phyloP scores from a whole-genome alignment of 805 yeast species.

The Suhomyces emberorum region DNA sequence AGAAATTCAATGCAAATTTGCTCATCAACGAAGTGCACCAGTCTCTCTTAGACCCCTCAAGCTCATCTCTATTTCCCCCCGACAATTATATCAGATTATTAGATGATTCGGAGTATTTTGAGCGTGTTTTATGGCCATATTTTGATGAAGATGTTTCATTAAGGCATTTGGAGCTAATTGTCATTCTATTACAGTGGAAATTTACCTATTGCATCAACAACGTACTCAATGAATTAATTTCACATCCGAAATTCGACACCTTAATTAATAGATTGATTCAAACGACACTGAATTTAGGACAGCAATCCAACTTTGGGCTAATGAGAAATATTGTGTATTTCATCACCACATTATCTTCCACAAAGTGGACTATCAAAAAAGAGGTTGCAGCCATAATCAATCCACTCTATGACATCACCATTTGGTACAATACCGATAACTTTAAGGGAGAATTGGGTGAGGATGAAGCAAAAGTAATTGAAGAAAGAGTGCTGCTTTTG shows the following conservation, averaged over 20 bases:
- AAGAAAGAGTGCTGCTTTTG: neutral
- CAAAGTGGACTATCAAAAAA: constrained; percentile 10
- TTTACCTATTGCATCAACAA: neutral
- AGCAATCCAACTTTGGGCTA: constrained; percentile 11
- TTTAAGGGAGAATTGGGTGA: constrained; percentile 5
- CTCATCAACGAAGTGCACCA: constrained; percentile 17
- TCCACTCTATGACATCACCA: constrained; percentile 30
- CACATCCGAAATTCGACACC: constrained; percentile 19
- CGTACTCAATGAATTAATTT: constrained; percentile 2
- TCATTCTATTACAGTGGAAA: constrained; percentile 13
- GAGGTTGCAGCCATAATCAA: constrained; percentile 16
- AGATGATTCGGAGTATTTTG: constrained; percentile 18
- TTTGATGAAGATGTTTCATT: constrained; percentile 38
- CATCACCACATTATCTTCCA: constrained; percentile 7
- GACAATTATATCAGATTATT: constrained; percentile 7
- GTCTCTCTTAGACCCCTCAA: constrained; percentile 1
- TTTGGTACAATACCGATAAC: constrained; percentile 23
- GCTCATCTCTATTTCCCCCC: neutral
- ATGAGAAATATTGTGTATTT: constrained; percentile 10
- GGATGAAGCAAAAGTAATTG: neutral
- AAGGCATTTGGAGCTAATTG: constrained; percentile 38
- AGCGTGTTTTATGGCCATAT: constrained; percentile 38
- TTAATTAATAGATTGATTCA: constrained; percentile 29
- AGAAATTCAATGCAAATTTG: constrained; percentile 13
- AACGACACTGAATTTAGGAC: constrained; percentile 11